Percentiles rank a stretch among this genome's conserved stretches.
Evolutionary conservation across 2,329 filamentous ascomycete genomes (phyloP).

Genomic region (Emergomyces africanus): DNA sequence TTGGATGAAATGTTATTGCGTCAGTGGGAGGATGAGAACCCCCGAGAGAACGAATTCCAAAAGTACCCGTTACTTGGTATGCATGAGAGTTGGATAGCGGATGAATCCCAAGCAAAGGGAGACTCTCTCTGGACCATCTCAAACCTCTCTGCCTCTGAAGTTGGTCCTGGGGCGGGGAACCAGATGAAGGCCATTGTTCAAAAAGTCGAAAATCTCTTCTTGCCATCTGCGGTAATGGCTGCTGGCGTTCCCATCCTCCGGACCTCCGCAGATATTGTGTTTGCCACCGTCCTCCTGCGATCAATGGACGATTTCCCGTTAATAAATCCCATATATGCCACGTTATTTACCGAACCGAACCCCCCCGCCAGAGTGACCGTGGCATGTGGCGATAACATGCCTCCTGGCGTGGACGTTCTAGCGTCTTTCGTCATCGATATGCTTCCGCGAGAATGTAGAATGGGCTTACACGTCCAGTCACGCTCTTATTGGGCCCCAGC

Average conservation of each 20-base stretch:
- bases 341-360: conserved; percentile 62
- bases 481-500: conserved; percentile 95
- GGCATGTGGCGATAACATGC: conserved; percentile 57
- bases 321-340: conserved; percentile 64
- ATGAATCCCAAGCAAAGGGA: conserved; percentile 13
- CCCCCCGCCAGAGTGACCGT: conserved; percentile 79
- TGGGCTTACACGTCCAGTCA: conserved; percentile 75
- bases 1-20: conserved; percentile 16
- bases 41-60: not conserved
- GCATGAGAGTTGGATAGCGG: conserved; percentile 2
- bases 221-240: not conserved
- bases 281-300: conserved; percentile 55
- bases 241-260: conserved; percentile 4
- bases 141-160: conserved; percentile 27
- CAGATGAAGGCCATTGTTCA: conserved; percentile 27
- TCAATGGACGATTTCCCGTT: conserved; percentile 65
- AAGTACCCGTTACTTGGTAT: not conserved
- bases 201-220: conserved; percentile 14
- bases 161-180: conserved; percentile 25
- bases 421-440: conserved; percentile 39
- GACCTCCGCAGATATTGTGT: conserved; percentile 30
- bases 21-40: not conserved
- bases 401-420: conserved; percentile 47
- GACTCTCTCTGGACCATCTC: conserved; percentile 22
- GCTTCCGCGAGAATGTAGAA: conserved; percentile 19